These are phyloP conservation scores for Hysterium pulicare DNA, from an alignment of 2,329 filamentous ascomycete species.

Conservation along the genomic window DNA sequence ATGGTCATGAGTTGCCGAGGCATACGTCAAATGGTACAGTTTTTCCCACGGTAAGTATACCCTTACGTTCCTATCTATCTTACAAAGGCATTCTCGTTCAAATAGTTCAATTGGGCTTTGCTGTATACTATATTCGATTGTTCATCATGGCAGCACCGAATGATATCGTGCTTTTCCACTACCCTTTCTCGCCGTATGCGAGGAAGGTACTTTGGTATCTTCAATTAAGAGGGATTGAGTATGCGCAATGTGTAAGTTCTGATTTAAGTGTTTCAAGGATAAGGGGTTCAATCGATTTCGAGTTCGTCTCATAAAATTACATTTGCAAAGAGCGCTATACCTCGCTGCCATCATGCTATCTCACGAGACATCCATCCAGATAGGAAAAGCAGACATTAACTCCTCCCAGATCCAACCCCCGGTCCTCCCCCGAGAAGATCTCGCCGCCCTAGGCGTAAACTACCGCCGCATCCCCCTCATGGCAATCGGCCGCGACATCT, in stretches of 20 bases:
- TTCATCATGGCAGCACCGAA: too few relatives aligned
- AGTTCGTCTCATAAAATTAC: not conserved
- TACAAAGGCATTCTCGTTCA: too few relatives aligned
- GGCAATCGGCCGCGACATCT: slow-evolving; percentile 64
- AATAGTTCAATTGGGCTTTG: too few relatives aligned
- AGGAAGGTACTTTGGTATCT: slow-evolving; percentile 64
- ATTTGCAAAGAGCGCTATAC: not conserved
- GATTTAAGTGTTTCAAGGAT: slow-evolving; percentile 4
- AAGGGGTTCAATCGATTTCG: slow-evolving; percentile 3
- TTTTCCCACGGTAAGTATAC: too few relatives aligned
- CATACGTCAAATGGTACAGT: too few relatives aligned
- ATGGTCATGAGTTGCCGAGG: too few relatives aligned
- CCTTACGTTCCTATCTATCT: too few relatives aligned
- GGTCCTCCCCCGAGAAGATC: slow-evolving; percentile 63
- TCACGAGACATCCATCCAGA: not conserved
- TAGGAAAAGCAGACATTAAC: not conserved
- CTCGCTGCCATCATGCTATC: not conserved
- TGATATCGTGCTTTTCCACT: slow-evolving; percentile 61
- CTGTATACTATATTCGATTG: too few relatives aligned
- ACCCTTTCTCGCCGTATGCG: slow-evolving; percentile 63
- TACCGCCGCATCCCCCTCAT: slow-evolving; percentile 70
- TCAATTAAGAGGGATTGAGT: slow-evolving; percentile 60
- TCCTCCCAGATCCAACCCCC: slow-evolving; percentile 54
- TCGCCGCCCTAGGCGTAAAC: slow-evolving; percentile 57
- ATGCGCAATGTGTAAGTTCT: slow-evolving; percentile 60